These are phyloP conservation scores for Xenoacremonium recifei DNA, from an alignment of 2,329 filamentous ascomycete species.

Conservation along the genomic window DNA sequence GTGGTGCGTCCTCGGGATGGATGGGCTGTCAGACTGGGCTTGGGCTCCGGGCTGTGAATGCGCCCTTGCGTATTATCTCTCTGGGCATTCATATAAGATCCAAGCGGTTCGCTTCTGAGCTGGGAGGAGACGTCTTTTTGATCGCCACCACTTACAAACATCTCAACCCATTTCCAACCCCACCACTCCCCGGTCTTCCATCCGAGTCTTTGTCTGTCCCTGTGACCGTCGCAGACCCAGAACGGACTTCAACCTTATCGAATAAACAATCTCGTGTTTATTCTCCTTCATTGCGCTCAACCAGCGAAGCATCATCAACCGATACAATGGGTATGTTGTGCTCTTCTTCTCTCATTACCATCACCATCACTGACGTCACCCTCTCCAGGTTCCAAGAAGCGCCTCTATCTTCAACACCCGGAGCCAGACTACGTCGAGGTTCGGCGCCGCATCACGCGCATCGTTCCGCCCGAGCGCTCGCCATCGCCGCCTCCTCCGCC, in stretches of 20 bases:
- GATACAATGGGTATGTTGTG: slow-evolving; percentile 23
- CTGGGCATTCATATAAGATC: neutral
- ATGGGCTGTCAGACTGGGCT: neutral
- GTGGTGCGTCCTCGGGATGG: neutral
- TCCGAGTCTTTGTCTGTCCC: neutral
- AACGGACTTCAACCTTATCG: too few relatives aligned
- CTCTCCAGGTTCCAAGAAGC: slow-evolving; percentile 36
- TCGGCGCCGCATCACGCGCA: slow-evolving; percentile 36
- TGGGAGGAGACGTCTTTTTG: neutral
- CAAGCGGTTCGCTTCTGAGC: neutral
- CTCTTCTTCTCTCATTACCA: slow-evolving; percentile 4
- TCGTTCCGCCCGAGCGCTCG: slow-evolving; percentile 30
- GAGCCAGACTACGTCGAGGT: slow-evolving; percentile 36
- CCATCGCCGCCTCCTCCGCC: slow-evolving; percentile 22
- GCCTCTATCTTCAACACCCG: slow-evolving; percentile 41
- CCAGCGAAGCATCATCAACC: too few relatives aligned
- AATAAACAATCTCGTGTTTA: slow-evolving; percentile 3
- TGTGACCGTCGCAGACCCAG: too few relatives aligned
- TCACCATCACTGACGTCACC: slow-evolving; percentile 22
- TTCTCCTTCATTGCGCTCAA: slow-evolving; percentile 5
- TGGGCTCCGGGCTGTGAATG: neutral
- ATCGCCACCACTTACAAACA: neutral
- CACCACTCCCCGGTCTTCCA: too few relatives aligned
- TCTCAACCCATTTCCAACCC: neutral
- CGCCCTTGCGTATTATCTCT: neutral